Evolutionary conservation across 2,329 filamentous ascomycete species (phyloP).

Genomic region (Neofusicoccum ribis): DNA sequence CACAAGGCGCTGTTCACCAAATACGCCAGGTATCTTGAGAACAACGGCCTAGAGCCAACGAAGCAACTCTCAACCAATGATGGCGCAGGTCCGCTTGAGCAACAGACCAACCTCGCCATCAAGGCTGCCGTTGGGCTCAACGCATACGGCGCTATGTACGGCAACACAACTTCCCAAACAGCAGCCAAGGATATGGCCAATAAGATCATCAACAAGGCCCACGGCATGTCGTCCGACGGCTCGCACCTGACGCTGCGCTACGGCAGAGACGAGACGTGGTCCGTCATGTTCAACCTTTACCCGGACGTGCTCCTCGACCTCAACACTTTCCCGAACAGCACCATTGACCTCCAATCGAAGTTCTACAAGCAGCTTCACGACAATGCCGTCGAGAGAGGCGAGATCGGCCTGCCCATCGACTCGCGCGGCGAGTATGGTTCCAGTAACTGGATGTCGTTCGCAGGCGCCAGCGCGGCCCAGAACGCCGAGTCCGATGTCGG

Average conservation of each 20-base stretch:
- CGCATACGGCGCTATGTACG: constrained; percentile 44
- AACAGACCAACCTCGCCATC: constrained; percentile 50
- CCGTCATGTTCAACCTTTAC: constrained; percentile 45
- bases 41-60: constrained; percentile 40
- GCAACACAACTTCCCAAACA: constrained; percentile 21
- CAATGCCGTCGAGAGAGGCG: constrained; percentile 22
- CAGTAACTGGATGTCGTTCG: constrained; percentile 47
- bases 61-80: constrained; percentile 47
- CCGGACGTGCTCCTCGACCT: constrained; percentile 43
- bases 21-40: constrained; percentile 44
- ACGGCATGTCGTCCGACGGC: constrained; percentile 27
- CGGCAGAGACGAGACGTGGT: constrained; percentile 38
- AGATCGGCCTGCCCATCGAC: constrained; percentile 25
- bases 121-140: constrained; percentile 50
- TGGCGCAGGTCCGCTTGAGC: constrained; percentile 40
- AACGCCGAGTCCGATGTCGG: constrained; percentile 3
- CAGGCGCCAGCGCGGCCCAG: constrained; percentile 28
- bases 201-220: not conserved
- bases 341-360: constrained; percentile 36
- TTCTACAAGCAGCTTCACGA: constrained; percentile 39
- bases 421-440: constrained; percentile 44
- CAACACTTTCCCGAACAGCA: constrained; percentile 36
- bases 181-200: constrained; percentile 3
- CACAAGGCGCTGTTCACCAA: constrained; percentile 37
- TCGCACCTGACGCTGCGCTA: constrained; percentile 40